Conservation (phyloP, 495 filamentous ascomycete genomes). For the Xylaria palmicola region DNA sequence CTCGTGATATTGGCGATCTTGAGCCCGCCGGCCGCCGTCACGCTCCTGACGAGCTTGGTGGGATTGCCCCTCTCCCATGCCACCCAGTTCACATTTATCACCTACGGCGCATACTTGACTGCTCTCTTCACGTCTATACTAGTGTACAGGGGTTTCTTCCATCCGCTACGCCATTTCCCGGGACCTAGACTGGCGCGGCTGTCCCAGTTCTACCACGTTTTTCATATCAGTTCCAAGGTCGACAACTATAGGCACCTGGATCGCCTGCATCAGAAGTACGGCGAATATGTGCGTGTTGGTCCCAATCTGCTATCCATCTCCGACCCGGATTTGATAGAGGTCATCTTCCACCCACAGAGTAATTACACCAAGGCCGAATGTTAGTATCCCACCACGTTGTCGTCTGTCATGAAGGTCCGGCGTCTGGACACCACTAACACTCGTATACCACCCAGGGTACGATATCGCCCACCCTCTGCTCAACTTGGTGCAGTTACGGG, state of each 20-base stretch:
- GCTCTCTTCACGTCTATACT: slow-evolving; percentile 44
- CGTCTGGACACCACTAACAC: background rate
- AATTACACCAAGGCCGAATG: slow-evolving; percentile 14
- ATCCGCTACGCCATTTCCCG: slow-evolving; percentile 45
- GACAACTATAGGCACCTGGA: slow-evolving; percentile 35
- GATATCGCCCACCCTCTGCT: slow-evolving; percentile 15
- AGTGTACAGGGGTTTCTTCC: slow-evolving; percentile 47
- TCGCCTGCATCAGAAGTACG: slow-evolving; percentile 37
- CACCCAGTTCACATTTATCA: slow-evolving; percentile 2
- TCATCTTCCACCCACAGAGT: slow-evolving; percentile 20
- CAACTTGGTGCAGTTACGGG: slow-evolving; percentile 13
- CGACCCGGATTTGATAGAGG: slow-evolving; percentile 19
- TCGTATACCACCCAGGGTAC: slow-evolving; percentile 1
- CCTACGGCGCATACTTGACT: slow-evolving; percentile 26
- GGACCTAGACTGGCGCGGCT: slow-evolving; percentile 44
- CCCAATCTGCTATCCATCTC: slow-evolving; percentile 28
- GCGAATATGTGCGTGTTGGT: slow-evolving; percentile 39
- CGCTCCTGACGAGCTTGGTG: background rate
- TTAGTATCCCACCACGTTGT: background rate
- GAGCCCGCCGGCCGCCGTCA: background rate
- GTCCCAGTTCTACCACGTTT: slow-evolving; percentile 32
- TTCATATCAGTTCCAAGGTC: slow-evolving; percentile 19
- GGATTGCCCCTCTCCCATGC: background rate
- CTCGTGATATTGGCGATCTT: slow-evolving; percentile 3
- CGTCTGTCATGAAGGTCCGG: background rate